Evolutionary conservation across 1,284 basidiomycete species (phyloP).

Genomic region (Xerocomus minutiporus): DNA sequence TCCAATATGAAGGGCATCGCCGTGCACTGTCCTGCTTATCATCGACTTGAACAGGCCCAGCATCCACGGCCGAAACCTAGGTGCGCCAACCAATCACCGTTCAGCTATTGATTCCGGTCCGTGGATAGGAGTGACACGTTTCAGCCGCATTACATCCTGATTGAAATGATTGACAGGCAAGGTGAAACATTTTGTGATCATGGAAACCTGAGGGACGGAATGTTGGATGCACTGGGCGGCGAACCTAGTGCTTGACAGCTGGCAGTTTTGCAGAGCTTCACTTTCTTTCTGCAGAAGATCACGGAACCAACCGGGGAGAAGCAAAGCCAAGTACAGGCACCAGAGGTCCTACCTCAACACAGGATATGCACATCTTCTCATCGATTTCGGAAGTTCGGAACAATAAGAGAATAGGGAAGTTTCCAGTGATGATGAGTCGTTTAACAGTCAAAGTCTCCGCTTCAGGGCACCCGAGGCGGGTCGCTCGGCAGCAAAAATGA

Average conservation of each 20-base stretch:
- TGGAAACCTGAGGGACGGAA: constrained; percentile 16
- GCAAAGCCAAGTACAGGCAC: constrained; percentile 14
- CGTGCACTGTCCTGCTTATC: constrained; percentile 1
- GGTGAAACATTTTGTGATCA: constrained; percentile 20
- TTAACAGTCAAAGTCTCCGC: constrained; percentile 3
- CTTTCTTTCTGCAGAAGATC: background rate
- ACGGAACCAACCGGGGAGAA: background rate
- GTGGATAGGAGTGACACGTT: constrained; percentile 20
- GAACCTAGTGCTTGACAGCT: constrained; percentile 4
- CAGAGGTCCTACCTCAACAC: constrained; percentile 20
- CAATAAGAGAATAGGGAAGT: background rate
- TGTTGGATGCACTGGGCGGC: background rate
- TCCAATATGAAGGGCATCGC: background rate
- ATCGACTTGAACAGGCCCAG: background rate
- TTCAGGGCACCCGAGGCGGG: constrained; percentile 6
- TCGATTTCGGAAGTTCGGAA: constrained; percentile 3
- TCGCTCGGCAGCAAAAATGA: constrained; percentile 27
- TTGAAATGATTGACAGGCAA: constrained; percentile 8
- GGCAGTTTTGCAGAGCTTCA: constrained; percentile 1
- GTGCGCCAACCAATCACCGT: constrained; percentile 16
- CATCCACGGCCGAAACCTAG: constrained; percentile 10
- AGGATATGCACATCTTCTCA: constrained; percentile 1
- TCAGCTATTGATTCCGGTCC: constrained; percentile 5
- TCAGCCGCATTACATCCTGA: constrained; percentile 25
- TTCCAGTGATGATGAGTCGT: background rate